Base-by-base conservation (phyloP, 1,284 basidiomycete species). In the Cryptococcus sp. region DNA sequence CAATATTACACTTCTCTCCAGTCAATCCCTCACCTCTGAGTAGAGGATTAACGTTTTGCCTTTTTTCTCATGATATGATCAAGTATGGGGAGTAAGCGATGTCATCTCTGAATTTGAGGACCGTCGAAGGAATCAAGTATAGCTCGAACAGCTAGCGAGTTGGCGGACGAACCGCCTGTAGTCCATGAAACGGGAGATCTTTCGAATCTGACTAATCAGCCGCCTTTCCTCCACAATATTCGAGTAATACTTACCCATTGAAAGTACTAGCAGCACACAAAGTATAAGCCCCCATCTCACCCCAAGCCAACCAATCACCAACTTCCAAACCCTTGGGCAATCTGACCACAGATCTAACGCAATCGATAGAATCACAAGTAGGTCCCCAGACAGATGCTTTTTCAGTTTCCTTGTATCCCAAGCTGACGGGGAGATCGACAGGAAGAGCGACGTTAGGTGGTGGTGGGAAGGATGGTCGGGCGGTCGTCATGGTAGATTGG, bases 261-360 rank as follows among this genome's bases (percentile, higher is more conserved):
- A 91, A 92, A 66, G 84, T 83, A 73, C 85, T 88, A 19, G 91
- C 88, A 0, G 91, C 91, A 65, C 88, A 93, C 58, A 91, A 80
- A 16, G 91, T 94, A 75, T 96, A 96, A 13, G 91, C 91, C 39
- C 91, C 91, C 91, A 96, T 94, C 66, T 88, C 84, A 49, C 84
- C 83, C 78, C 91, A 94, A 7, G 86, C 86, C 7, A 96, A 80
- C 91, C 91, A 96, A 73, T 96, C 91, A 7, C 91, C 91, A 2
- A 90, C 87, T 48, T 81, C 78, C 53, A 91, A 78, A 0, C 79
- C 80, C 23, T 71, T 73, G 0, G 88, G 88, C 42, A 92, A 76
- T 55, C 75, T 63, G 3, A 84, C 82, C 45, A 80, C 72, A 31
- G 81, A 77, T 61, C 82, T 81, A 21, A 92, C 87, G 64, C 85